Base-by-base conservation (phyloP, 1,284 basidiomycete genomes). In the Malassezia furfur region DNA sequence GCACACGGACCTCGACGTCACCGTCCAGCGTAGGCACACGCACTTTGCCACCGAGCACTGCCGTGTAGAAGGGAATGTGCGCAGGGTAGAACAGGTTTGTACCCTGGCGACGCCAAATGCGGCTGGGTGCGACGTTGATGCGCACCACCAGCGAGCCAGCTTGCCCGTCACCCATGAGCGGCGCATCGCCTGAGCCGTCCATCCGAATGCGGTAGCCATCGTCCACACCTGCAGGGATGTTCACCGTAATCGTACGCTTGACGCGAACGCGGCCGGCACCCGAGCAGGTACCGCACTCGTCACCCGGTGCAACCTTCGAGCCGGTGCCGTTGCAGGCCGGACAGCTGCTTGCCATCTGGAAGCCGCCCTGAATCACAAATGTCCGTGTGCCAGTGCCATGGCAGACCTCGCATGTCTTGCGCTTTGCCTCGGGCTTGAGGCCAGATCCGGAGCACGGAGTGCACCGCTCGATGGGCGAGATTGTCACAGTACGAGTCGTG, bases 311-410 rank as follows among this genome's bases (percentile, higher is more conserved):
- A 30, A 96, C 83, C 3, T 82, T 83, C 34, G 82, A 82, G 15
- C 94, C 94, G 14, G 82, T 79, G n/a, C 94, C 94, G 22, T 82
- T 79, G 77, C 94, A 99, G 22, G 81, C 76, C 50, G 80, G 80
- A 77, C 94, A 99, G 22, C 90, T 91, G 64, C 85, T 88, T 11
- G 91, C 85, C 90, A 99, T 94, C 75, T 91, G 88, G 83, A 98
- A 98, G 15, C 94, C 94, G 74, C 82, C 85, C 75, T 91, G 85
- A 67, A 98, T 84, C 52, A 91, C 85, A 77, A 88, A 96, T 12
- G 90, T 89, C 73, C 85, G 82, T 41, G 86, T 85, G 25, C 94
- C 94, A 11, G 86, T 83, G 44, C 94, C 94, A 50, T 84, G 81
- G 77, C 94, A 99, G 39, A 84, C 77, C 43, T 79, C 74, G 77